Evolutionary conservation across 805 yeast genomes (phyloP), one percentile per base, ranked within the genome.

Genomic region (Hanseniaspora lindneri): DNA sequence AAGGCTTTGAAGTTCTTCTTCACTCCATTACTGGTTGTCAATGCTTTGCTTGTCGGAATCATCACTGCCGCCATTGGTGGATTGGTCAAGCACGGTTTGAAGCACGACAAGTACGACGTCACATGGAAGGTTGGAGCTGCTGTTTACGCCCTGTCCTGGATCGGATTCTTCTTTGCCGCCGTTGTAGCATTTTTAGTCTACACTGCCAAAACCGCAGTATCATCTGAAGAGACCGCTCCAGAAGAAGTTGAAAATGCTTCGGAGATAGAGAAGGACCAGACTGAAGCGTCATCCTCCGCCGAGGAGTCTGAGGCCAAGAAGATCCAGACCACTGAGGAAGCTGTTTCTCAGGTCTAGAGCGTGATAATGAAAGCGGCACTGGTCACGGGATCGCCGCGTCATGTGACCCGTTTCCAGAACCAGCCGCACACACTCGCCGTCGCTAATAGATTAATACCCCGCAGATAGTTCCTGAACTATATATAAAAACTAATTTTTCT

Each of bases 1-100:
- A 48, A 39, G 51, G 6, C 50, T n/a, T 41, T 47, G 24, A 52
- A 54, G 9, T 46, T 56, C 13, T 39, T 55, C 29, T 49, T 52
- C 20, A 37, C 53, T 33, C 40, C 53, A 28, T 52, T 44, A 13
- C 47, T 52, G 35, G 47, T 56, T 21, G 41, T 60, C 29, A 60
- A 60, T 55, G 55, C 61, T 25, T 57, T 63, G 44, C 42, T 62
- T 21, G 58, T 60, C 20, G 60, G 59, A 23, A 55, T 60, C 36
- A 56, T 63, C 27, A 51, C 55, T 33, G 58, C 60, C 7, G 61
- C 56, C 19, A 54, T 62, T 39, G 50, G 58, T 39, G 55, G 56
- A 23, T 56, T 61, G 29, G 60, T 63, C 52, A 62, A 62, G 33
- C 51, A 56, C 7, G 66, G 66, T 53, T 58, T 62, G 20, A 51